Evolutionary conservation across 352 stramenopile species (phyloP), one percentile per base, ranked within the genome.

Genomic region (Hyaloperonospora arabidopsidis): DNA sequence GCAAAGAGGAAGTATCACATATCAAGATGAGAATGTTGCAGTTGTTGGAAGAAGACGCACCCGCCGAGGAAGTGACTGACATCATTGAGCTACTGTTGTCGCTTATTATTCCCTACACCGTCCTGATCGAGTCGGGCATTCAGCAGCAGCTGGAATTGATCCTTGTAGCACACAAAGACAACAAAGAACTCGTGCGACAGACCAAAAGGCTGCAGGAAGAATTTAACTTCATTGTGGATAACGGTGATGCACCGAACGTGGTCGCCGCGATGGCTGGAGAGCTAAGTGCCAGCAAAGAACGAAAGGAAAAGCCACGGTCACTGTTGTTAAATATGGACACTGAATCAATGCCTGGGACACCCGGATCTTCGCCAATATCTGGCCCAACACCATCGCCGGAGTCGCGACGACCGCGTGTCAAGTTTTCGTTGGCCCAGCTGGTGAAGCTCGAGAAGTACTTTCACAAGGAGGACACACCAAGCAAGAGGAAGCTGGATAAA

Each of bases 21-120:
- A 77, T 93, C 36, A 90, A 93, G 63, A 70, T 91, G 54, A 88
- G 84, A 53, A 87, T 93, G 73, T 63, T 91, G 10, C 89, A 91
- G 59, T 61, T 90, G 28, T 53, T 93, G 11, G 83, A 93, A 59
- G 80, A 93, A 60, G 83, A 89, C 54, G 80, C 80, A 3, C 67
- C 80, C 18, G 72, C 80, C 21, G 83, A 93, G 43, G 76, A 86
- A 40, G 58, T 89, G 18, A 93, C 82, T 8, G 83, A 93, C 25
- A 67, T 93, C 14, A 80, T 93, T 18, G 83, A 93, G 63, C 54
- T 93, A 40, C 47, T 93, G 40, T 57, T 90, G 6, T 89, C 83
- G 1, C 76, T 91, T 34, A 80, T 86, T 18, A 87, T 93, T 23
- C 80, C 83, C 2, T 70, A 67, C 14, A 68, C 82, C n/a, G 64